Evolutionary conservation across 2,329 filamentous ascomycete species (phyloP).

Genomic region (Fusarium multiceps): DNA sequence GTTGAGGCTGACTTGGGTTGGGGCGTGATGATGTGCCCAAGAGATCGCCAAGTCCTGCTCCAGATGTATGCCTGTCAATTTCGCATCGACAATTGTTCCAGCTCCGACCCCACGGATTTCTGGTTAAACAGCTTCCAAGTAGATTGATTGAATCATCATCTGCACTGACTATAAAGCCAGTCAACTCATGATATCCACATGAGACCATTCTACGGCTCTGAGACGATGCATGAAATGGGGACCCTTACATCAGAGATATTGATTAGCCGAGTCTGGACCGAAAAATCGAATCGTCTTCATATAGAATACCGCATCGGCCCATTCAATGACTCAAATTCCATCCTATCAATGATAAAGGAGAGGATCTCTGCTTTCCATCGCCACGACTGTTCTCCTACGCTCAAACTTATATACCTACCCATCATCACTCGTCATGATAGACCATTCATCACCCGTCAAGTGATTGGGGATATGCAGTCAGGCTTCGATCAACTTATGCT

Average conservation of each 20-base stretch:
- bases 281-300: slow-evolving; percentile 32
- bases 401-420: not conserved
- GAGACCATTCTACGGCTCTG: slow-evolving; percentile 1
- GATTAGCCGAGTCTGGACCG: slow-evolving; percentile 45
- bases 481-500: not conserved
- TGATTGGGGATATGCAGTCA: not conserved
- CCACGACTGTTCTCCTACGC: not conserved
- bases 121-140: fast-evolving
- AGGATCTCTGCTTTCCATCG: not conserved
- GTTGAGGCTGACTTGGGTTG: slow-evolving; percentile 24
- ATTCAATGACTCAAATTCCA: slow-evolving; percentile 2
- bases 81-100: not conserved
- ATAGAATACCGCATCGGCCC: slow-evolving; percentile 7
- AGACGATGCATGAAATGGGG: slow-evolving; percentile 13
- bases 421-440: not conserved
- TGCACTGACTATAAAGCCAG: not conserved
- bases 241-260: slow-evolving; percentile 41
- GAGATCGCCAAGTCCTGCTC: slow-evolving; percentile 27
- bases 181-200: not conserved
- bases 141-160: not conserved
- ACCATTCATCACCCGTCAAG: not conserved
- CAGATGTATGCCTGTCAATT: not conserved
- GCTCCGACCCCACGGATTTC: not conserved
- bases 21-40: not conserved
- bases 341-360: not conserved